These are phyloP conservation scores for Galerina marginata DNA, from an alignment of 768 basidiomycete genomes.

Conservation along the genomic window DNA sequence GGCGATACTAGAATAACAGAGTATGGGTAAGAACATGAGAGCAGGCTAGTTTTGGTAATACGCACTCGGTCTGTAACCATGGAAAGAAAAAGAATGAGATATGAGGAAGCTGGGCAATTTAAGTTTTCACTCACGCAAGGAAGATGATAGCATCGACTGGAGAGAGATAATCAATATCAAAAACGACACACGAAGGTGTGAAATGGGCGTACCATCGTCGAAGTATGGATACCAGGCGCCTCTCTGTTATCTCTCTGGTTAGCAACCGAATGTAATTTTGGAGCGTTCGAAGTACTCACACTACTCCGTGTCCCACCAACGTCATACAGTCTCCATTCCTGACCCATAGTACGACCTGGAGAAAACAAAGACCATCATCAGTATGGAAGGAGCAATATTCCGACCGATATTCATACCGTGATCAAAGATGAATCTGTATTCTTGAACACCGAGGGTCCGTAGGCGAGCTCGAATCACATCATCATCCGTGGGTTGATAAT, in stretches of 20 bases:
- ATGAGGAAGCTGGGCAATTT: constrained; percentile 10
- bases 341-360: constrained; percentile 61
- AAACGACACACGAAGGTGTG: background rate
- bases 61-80: constrained; percentile 45
- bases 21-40: background rate
- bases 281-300: constrained; percentile 43
- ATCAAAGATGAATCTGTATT: constrained; percentile 70
- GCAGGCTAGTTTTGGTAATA: background rate
- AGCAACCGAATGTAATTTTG: too few relatives aligned
- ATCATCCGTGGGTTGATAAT: constrained; percentile 73
- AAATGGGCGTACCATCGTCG: constrained; percentile 57
- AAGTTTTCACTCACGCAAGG: constrained; percentile 55
- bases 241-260: constrained; percentile 45
- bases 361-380: constrained; percentile 1
- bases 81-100: constrained; percentile 7
- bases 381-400: background rate
- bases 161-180: constrained; percentile 13
- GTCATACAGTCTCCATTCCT: constrained; percentile 83
- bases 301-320: constrained; percentile 77
- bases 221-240: constrained; percentile 83
- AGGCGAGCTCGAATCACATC: constrained; percentile 82
- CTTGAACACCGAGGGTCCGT: constrained; percentile 79
- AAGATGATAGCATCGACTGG: constrained; percentile 83
- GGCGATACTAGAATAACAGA: constrained; percentile 60
- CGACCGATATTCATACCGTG: constrained; percentile 49